Evolutionary conservation across 106 monocot genomes (phyloP).

Genomic region (Posidonia australis): DNA sequence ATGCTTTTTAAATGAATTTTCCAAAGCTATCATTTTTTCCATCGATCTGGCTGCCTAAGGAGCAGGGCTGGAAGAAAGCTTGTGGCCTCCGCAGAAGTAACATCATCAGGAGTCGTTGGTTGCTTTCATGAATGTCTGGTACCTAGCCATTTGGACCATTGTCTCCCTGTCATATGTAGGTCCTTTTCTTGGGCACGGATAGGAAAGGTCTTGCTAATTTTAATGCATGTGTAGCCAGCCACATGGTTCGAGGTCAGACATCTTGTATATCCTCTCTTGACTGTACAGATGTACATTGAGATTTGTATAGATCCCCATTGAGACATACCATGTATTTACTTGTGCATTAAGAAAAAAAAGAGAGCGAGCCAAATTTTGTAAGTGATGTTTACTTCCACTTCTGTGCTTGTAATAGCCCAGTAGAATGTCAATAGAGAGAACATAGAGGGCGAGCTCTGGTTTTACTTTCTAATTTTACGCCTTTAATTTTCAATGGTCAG

Average conservation of each 20-base stretch:
- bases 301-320: background rate
- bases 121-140: background rate
- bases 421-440: too few species aligned
- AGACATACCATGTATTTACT: background rate
- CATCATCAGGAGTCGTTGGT: background rate
- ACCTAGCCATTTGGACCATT: background rate
- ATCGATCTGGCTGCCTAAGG: background rate
- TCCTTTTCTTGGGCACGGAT: background rate
- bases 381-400: too few species aligned
- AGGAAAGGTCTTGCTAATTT: background rate
- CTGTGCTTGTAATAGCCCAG: too few species aligned
- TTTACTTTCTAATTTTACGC: too few species aligned
- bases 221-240: background rate
- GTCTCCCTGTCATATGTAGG: background rate
- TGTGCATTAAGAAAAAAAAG: too few species aligned
- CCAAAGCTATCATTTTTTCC: background rate
- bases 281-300: background rate
- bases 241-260: background rate
- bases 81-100: too few species aligned
- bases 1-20: background rate
- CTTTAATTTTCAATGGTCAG: too few species aligned
- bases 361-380: too few species aligned
- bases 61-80: background rate
- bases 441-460: too few species aligned
- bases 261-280: background rate